Conservation (phyloP, 1,284 basidiomycete genomes). For the Ganoderma meredithae region DNA sequence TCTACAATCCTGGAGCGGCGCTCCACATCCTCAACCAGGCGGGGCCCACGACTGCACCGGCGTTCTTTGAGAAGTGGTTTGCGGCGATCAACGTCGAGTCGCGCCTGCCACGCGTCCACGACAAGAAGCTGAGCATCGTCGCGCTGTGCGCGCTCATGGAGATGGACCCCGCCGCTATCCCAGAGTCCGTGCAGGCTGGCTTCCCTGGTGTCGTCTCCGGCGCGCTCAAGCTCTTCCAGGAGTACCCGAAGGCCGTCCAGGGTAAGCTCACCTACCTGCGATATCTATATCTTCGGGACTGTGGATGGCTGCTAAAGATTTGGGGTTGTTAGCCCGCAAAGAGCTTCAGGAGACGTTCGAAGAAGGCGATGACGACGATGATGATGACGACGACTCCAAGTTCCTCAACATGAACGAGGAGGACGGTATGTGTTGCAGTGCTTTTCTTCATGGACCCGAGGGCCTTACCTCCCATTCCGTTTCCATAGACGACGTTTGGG, state of each 20-base stretch:
- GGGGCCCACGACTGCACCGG: slow-evolving; percentile 62
- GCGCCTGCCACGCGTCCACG: slow-evolving; percentile 85
- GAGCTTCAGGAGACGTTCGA: slow-evolving; percentile 64
- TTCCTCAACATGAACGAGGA: slow-evolving; percentile 75
- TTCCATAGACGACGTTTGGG: slow-evolving; percentile 77
- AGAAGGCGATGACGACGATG: slow-evolving; percentile 68
- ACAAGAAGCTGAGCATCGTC: slow-evolving; percentile 86
- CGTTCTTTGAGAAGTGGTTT: slow-evolving; percentile 87
- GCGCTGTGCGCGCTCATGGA: slow-evolving; percentile 81
- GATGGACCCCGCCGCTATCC: slow-evolving; percentile 64
- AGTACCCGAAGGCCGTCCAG: slow-evolving; percentile 75
- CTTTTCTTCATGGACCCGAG: slow-evolving; percentile 4
- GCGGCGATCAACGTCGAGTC: slow-evolving; percentile 67
- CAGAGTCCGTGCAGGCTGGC: slow-evolving; percentile 65
- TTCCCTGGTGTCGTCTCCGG: slow-evolving; percentile 80
- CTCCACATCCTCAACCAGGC: slow-evolving; percentile 77
- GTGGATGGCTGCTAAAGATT: background rate
- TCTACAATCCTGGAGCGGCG: slow-evolving; percentile 84
- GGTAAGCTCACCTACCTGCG: slow-evolving; percentile 50
- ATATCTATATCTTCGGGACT: background rate
- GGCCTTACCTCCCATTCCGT: slow-evolving; percentile 20
- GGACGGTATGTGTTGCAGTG: slow-evolving; percentile 57
- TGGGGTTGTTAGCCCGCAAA: slow-evolving; percentile 60
- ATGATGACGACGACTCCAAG: slow-evolving; percentile 62
- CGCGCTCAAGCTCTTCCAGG: slow-evolving; percentile 76